Base-by-base conservation (phyloP, 2,329 filamentous ascomycete genomes). In the Pyrenophora teres region DNA sequence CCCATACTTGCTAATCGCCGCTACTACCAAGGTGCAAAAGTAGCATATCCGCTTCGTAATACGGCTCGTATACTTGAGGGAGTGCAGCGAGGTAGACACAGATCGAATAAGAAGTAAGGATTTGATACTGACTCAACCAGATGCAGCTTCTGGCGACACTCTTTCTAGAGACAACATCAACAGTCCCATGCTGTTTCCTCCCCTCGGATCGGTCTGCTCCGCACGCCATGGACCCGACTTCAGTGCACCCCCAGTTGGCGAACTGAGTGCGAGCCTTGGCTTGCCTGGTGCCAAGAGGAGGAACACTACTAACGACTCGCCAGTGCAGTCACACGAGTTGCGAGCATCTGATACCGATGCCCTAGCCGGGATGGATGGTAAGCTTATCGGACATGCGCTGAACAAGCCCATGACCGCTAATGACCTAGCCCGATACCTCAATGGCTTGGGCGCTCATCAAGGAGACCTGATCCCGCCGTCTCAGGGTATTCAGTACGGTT, bases 361-460 rank as follows among this genome's bases (percentile, higher is more conserved):
- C 8, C 43, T 53, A 31, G 40, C 18, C n/a, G 32, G 25, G 15
- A 47, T 62, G 7, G 52, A 56, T 49, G 54, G 56, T 57, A 60
- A 61, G 56, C 62, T 67, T 19, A 61, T 67, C 13, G 57, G 43
- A 7, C 43, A 43, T 50, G 64, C 64, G 19, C 45, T 63, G 19
- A 51, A 52, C 16, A 62, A 58, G 46, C 51, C 63, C 40, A 56
- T 67, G 33, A 66, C 62, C 10, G 58, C 63, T 33, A 48, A 60
- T 43, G 49, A 37, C 10, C 42, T 67, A 51, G 64, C 58, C 43
- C 50, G 55, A 18, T 54, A 53, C 21, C 39, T 67, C 9, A 36
- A 44, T 2, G 50, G 37, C n/a, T 46, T 47, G 30, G 54, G 42
- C 12, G 23, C 30, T 18, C 12, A 40, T 1, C 33, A 23, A 8